Evolutionary conservation across 495 filamentous ascomycete species (phyloP), one percentile per base, ranked within the genome.

Genomic region (Lasiosphaeria miniovina): DNA sequence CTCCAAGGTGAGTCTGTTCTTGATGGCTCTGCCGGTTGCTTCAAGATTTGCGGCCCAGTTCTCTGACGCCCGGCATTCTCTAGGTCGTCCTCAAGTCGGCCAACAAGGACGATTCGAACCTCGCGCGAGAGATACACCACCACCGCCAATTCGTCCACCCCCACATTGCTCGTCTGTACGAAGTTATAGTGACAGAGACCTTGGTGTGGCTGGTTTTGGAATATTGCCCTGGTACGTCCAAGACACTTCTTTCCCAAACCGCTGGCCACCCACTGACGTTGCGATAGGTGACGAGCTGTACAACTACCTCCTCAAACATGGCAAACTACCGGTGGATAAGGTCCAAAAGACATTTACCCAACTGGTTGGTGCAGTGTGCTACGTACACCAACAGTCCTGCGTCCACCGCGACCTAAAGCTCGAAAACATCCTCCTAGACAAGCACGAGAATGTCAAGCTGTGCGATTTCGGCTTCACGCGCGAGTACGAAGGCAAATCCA

Each of bases 391-490:
- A 70, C 92, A 93, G 68, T 91, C 89, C 6, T 98, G 94, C 69
- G 95, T 98, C 41, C 94, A 98, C 74, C 90, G 94, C 52, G 94
- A 98, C 69, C 77, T 98, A 11, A 98, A 98, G 74, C 80, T 98
- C 60, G 94, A 98, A 71, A 98, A 98, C 64, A 97, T 98, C 49
- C 79, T 98, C 41, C 83, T 98, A 56, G 94, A 98, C 76, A 98
- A 97, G 73, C 80, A 96, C 65, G 93, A 93, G 67, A 96, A 98
- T 69, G 94, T 98, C 63, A 98, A 98, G 77, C 80, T 98, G n/a
- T 94, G 92, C 70, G 94, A 98, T 69, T 98, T 98, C 74, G 94
- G 94, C 8, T 98, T 98, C 69, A 98, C 94, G 10, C 82, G 94
- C 59, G 94, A 98, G 73, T 98, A 98, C 71, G 92, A 97, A 69